Evolutionary conservation across 176 grass and related monocot species (phyloP).

Genomic region (Carex scoparia): DNA sequence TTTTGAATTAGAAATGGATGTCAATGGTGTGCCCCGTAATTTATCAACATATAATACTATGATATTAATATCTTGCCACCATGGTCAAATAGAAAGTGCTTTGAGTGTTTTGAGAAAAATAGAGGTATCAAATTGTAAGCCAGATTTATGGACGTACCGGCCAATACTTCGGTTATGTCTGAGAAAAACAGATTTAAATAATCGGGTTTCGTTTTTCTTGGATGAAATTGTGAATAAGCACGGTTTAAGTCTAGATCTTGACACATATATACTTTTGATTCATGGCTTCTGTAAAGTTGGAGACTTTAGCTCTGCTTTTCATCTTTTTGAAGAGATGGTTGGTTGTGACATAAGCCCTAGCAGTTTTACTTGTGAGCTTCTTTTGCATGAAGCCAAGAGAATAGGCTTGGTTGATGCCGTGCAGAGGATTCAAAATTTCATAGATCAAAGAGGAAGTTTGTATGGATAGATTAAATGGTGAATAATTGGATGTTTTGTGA

Average conservation of each 20-base stretch:
- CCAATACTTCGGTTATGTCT: conserved; percentile 64
- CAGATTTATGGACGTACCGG: conserved; percentile 71
- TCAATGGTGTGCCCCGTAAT: conserved; percentile 37
- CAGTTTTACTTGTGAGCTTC: conserved; percentile 49
- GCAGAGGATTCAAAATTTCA: conserved; percentile 41
- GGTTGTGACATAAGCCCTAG: conserved; percentile 59
- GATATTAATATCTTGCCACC: conserved; percentile 62
- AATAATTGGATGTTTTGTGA: neutral
- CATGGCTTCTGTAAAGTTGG: conserved; percentile 61
- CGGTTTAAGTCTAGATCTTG: conserved; percentile 75
- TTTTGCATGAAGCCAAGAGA: conserved; percentile 49
- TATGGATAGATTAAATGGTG: neutral
- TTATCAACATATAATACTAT: conserved; percentile 74
- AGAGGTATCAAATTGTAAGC: conserved; percentile 50
- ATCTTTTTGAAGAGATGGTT: conserved; percentile 83
- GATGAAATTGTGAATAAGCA: conserved; percentile 45
- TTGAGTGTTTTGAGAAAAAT: conserved; percentile 59
- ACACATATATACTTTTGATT: conserved; percentile 63
- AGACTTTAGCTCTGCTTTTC: conserved; percentile 47
- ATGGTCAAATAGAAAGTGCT: conserved; percentile 50
- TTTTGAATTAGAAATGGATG: conserved; percentile 69
- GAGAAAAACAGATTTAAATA: conserved; percentile 37
- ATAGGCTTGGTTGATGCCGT: conserved; percentile 44
- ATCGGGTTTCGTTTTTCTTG: conserved; percentile 37
- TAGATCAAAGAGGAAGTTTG: neutral